These are phyloP conservation scores for Priceomyces carsonii DNA, from an alignment of 805 yeast genomes.

Conservation along the genomic window DNA sequence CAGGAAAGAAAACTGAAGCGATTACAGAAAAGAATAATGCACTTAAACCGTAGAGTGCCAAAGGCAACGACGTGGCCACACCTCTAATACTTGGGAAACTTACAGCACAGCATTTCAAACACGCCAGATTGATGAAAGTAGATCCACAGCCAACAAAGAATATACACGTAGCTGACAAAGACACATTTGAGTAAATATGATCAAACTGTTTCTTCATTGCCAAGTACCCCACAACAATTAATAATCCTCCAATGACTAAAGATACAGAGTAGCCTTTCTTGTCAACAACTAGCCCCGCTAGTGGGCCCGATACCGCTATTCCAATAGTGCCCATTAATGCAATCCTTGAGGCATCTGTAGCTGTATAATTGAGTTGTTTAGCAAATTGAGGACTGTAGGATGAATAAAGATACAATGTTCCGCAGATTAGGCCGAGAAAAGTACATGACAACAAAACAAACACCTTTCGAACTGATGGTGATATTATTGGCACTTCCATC, in stretches of 20 bases:
- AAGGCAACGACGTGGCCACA: slow-evolving; percentile 72
- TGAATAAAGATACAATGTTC: slow-evolving; percentile 73
- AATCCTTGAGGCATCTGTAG: slow-evolving; percentile 61
- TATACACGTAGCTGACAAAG: slow-evolving; percentile 46
- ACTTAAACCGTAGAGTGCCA: slow-evolving; percentile 73
- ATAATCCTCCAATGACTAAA: slow-evolving; percentile 49
- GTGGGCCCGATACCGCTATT: slow-evolving; percentile 61
- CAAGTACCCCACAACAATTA: slow-evolving; percentile 55
- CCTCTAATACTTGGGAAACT: slow-evolving; percentile 69
- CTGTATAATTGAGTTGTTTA: slow-evolving; percentile 52
- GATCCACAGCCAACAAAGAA: slow-evolving; percentile 68
- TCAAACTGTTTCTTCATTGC: slow-evolving; percentile 55
- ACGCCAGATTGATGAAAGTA: slow-evolving; percentile 61
- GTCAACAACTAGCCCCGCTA: slow-evolving; percentile 69
- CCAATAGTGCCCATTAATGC: slow-evolving; percentile 73
- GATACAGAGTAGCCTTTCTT: slow-evolving; percentile 57
- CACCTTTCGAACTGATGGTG: slow-evolving; percentile 22
- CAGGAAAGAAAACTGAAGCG: slow-evolving; percentile 53
- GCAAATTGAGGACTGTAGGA: slow-evolving; percentile 82
- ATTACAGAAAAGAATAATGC: slow-evolving; percentile 66
- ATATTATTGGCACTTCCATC: slow-evolving; percentile 10
- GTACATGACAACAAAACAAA: slow-evolving; percentile 31
- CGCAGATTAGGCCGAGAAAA: slow-evolving; percentile 58
- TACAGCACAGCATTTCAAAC: slow-evolving; percentile 73
- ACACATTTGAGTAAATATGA: slow-evolving; percentile 35